Evolutionary conservation across 805 yeast genomes (phyloP), one percentile per base, ranked within the genome.

Genomic region (Saccharomycopsis olivae): DNA sequence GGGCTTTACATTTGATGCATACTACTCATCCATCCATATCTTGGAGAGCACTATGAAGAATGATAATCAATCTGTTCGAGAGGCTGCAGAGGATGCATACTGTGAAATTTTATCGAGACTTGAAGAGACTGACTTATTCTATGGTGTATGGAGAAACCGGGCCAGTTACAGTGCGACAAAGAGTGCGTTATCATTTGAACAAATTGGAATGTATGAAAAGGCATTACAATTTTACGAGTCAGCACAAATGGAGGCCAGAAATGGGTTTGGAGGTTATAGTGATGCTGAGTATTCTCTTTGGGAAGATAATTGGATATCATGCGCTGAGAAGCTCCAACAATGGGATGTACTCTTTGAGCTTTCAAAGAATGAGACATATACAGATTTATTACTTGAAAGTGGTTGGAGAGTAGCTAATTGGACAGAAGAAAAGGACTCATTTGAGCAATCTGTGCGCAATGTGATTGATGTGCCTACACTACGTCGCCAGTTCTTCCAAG

Each of bases 371-470:
- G 99, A 94, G 65, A 96, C 96, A 0, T 92, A 88, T 56, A 86
- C 96, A 0, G 98, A 92, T 53, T 66, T 92, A 49, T 62, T 94
- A 19, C 65, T 92, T n/a, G 99, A 92, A 58, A 92, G 98, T 68
- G 98, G 96, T 30, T 92, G 99, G 99, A 70, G 98, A 54, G 94
- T 89, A 30, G 96, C 98, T 3, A 96, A 94, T 54, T 92, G 99
- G 99, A 80, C 78, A 46, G 78, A 94, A 5, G 98, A 92, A 51
- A 71, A 88, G 47, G 97, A 88, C 47, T 88, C 96, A 0, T 64
- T 94, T 28, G 96, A 88, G 55, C 95, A 85, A 53, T 81, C 95
- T 1, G 92, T 89, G 17, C 83, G 86, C 58, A 82, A 92, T 33
- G 95, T 89, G 4, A 87, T 89, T 95, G 97, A 92, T 59, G 96